A percentile compares a stretch with the other conserved stretches of the same genome.
Evolutionary conservation across 176 grass and related monocot species (phyloP).

Genomic region (Aegilops tauschii): DNA sequence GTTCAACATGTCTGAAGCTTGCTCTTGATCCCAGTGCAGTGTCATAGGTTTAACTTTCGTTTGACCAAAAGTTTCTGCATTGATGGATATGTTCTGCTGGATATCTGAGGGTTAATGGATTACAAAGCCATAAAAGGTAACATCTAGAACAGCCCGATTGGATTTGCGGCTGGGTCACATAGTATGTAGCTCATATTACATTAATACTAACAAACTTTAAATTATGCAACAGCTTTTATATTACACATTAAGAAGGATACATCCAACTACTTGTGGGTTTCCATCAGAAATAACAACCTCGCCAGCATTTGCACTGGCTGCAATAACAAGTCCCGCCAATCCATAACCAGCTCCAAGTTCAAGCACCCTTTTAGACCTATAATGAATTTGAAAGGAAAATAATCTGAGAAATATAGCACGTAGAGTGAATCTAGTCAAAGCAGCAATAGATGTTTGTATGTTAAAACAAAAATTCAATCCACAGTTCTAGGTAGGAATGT

Average conservation of each 20-base stretch:
- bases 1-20: constrained; percentile 50
- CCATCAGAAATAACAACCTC: constrained; percentile 93
- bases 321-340: constrained; percentile 80
- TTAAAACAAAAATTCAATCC: background rate
- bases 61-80: constrained; percentile 58
- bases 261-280: constrained; percentile 89
- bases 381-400: constrained; percentile 15
- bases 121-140: constrained; percentile 27
- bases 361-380: constrained; percentile 83
- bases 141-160: background rate
- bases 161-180: background rate
- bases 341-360: constrained; percentile 95
- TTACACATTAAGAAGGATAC: constrained; percentile 71
- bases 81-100: constrained; percentile 68
- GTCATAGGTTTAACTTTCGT: constrained; percentile 70
- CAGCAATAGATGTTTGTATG: background rate
- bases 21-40: constrained; percentile 75
- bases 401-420: constrained; percentile 17
- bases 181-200: background rate
- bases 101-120: constrained; percentile 84
- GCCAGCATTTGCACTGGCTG: constrained; percentile 62
- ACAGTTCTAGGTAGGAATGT: background rate
- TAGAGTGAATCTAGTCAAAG: constrained; percentile 17
- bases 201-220: background rate
- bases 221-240: background rate